These are phyloP conservation scores for Vaccinium myrtillus DNA, from an alignment of 148 eudicot species.

Conservation along the genomic window DNA sequence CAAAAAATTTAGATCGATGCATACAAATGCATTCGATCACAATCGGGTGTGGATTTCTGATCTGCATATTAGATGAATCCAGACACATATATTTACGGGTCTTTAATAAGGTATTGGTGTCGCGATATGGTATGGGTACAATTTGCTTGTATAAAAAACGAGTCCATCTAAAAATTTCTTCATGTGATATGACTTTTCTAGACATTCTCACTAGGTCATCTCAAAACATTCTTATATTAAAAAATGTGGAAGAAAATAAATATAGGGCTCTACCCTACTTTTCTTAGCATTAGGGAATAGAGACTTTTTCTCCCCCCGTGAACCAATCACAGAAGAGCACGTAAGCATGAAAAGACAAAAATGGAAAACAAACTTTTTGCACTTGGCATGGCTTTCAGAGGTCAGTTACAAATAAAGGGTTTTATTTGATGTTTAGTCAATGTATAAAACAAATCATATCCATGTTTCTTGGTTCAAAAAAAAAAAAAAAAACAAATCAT, in stretches of 20 bases:
- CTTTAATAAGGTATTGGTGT: too few species aligned
- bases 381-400: slow-evolving; percentile 22
- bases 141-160: too few species aligned
- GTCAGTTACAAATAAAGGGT: slow-evolving; percentile 17
- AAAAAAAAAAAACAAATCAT: too few species aligned
- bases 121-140: too few species aligned
- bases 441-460: not conserved
- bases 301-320: not conserved
- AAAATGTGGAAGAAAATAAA: not conserved
- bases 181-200: slow-evolving; percentile 12
- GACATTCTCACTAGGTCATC: slow-evolving; percentile 21
- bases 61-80: too few species aligned
- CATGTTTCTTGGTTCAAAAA: too few species aligned
- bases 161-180: not conserved
- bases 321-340: not conserved
- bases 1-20: too few species aligned
- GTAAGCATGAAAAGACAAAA: slow-evolving; percentile 9
- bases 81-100: too few species aligned
- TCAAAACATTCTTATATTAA: slow-evolving; percentile 24
- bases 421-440: not conserved
- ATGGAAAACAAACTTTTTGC: slow-evolving; percentile 19
- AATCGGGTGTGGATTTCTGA: too few species aligned
- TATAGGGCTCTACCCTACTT: not conserved
- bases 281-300: not conserved
- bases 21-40: too few species aligned